phyloP scores from a whole-genome alignment of 257 asterid genomes.

The Rubia yunnanensis region DNA sequence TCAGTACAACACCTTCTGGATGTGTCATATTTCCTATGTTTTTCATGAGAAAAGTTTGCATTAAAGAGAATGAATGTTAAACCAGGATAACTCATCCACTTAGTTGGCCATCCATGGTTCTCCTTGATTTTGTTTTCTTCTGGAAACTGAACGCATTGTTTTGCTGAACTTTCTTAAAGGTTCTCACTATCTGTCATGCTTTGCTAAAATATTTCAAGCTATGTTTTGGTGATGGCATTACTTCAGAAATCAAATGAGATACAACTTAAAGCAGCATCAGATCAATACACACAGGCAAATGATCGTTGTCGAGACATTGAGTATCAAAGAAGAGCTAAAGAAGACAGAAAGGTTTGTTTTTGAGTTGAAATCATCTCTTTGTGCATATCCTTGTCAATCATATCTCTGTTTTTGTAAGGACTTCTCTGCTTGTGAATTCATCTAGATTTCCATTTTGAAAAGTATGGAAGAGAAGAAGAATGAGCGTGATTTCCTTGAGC shows the following conservation, averaged over 20 bases:
- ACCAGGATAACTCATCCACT: too few relatives aligned
- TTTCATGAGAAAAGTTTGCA: background rate
- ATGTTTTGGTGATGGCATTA: slow-evolving; percentile 1
- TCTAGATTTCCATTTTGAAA: slow-evolving; percentile 45
- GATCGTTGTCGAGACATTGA: slow-evolving; percentile 52
- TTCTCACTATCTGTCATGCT: background rate
- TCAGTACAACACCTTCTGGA: background rate
- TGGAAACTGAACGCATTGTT: background rate
- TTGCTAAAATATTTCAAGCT: background rate
- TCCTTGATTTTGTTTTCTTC: background rate
- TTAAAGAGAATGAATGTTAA: too few relatives aligned
- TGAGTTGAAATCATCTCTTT: background rate
- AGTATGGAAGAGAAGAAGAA: slow-evolving; percentile 52
- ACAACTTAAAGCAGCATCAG: slow-evolving; percentile 39
- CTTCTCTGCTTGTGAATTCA: slow-evolving; percentile 15
- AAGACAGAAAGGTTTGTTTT: slow-evolving; percentile 47
- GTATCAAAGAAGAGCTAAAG: slow-evolving; percentile 62
- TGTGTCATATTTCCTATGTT: background rate
- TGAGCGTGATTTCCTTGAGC: slow-evolving; percentile 60
- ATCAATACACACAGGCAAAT: slow-evolving; percentile 48
- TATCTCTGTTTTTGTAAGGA: slow-evolving; percentile 13
- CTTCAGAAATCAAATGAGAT: slow-evolving; percentile 52
- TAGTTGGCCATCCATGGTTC: background rate
- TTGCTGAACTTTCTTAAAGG: background rate
- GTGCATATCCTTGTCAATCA: background rate